A percentile compares a stretch with the other conserved stretches of the same genome.
These are phyloP conservation scores for Tuctoria greenei DNA, from an alignment of 176 grass and related monocot genomes.

Conservation along the genomic window DNA sequence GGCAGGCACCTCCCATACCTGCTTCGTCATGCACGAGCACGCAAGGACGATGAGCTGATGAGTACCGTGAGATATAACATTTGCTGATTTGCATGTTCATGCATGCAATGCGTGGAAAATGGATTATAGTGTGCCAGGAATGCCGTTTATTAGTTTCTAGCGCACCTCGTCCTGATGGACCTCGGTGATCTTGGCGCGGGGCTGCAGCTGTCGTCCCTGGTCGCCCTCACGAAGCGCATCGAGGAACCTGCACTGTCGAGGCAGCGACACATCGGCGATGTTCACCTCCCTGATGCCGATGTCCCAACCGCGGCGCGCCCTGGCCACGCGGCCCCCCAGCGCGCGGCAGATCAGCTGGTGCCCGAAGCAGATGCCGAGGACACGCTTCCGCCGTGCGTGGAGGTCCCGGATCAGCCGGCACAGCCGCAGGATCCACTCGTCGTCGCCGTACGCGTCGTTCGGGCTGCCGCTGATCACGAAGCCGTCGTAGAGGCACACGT, in stretches of 20 bases:
- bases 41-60: no score
- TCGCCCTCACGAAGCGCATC: slow-evolving; percentile 44
- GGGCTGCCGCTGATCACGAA: slow-evolving; percentile 95
- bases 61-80: no score
- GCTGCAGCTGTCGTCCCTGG: slow-evolving; percentile 39
- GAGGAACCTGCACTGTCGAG: slow-evolving; percentile 38
- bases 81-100: no score
- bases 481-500: slow-evolving; percentile 51
- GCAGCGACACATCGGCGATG: not conserved
- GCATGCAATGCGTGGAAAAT: no score
- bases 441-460: slow-evolving; percentile 64
- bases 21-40: not conserved
- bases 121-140: no score
- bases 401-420: slow-evolving; percentile 59
- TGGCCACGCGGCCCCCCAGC: slow-evolving; percentile 59
- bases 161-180: slow-evolving; percentile 71
- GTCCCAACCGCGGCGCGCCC: slow-evolving; percentile 65
- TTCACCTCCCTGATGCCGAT: slow-evolving; percentile 65
- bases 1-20: slow-evolving; percentile 75
- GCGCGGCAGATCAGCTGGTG: slow-evolving; percentile 91
- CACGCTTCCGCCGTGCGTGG: slow-evolving; percentile 46
- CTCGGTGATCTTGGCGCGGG: slow-evolving; percentile 60
- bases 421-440: slow-evolving; percentile 68
- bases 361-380: slow-evolving; percentile 92
- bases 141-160: not conserved